These are phyloP conservation scores for Mediolabrus comicus DNA, from an alignment of 108 stramenopile species.

Conservation along the genomic window DNA sequence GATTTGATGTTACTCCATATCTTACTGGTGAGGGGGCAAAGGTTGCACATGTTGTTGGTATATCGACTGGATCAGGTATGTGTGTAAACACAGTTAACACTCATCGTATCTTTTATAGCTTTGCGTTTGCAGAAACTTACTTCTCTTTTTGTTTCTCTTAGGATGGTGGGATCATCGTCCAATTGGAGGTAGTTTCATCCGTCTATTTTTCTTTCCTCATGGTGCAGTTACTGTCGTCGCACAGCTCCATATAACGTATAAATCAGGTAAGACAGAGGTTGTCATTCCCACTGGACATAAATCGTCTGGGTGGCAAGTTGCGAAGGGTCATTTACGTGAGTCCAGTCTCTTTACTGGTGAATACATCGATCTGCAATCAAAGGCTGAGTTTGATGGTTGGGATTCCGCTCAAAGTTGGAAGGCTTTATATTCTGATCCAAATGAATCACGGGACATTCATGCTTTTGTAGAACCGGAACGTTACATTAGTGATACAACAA, in stretches of 20 bases:
- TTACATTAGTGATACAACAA: conserved; percentile 44
- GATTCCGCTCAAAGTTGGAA: conserved; percentile 34
- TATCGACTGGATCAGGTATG: conserved; percentile 34
- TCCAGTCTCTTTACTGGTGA: conserved; percentile 46
- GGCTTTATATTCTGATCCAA: neutral
- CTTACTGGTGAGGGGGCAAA: conserved; percentile 3
- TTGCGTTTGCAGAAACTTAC: neutral
- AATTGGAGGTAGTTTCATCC: conserved; percentile 30
- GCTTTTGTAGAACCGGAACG: conserved; percentile 19
- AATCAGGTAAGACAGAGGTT: conserved; percentile 31
- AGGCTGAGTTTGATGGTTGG: conserved; percentile 35
- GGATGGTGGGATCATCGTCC: conserved; percentile 62
- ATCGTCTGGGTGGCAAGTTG: conserved; percentile 39
- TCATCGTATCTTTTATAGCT: no score
- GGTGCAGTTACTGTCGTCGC: conserved; percentile 44
- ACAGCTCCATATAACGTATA: conserved; percentile 33
- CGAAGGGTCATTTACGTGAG: conserved; percentile 45
- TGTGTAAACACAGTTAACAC: no score
- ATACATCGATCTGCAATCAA: conserved; percentile 42
- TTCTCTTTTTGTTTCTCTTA: neutral
- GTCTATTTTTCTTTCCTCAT: conserved; percentile 33
- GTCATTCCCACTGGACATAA: conserved; percentile 30
- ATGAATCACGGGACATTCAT: conserved; percentile 3
- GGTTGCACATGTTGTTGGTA: conserved; percentile 37
- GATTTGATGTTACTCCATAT: conserved; percentile 47